Evolutionary conservation across 2,329 filamentous ascomycete genomes (phyloP).

Genomic region (Aspergillus sclerotialis): DNA sequence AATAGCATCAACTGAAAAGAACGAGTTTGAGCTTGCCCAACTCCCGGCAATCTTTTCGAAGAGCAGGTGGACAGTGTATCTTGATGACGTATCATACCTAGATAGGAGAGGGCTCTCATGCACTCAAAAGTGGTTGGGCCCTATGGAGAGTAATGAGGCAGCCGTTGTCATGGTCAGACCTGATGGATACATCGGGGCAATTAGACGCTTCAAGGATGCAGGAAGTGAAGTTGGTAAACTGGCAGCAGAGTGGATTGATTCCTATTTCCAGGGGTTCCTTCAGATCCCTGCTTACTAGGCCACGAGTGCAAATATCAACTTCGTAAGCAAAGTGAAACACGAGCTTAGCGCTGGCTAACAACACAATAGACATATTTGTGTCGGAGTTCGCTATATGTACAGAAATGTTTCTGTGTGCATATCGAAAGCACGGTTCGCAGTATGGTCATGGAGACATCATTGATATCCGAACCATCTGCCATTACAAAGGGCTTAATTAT

Average conservation of each 20-base stretch:
- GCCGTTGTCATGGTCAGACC: constrained; percentile 63
- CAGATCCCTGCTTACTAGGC: too few relatives aligned
- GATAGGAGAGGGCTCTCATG: constrained; percentile 49
- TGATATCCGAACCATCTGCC: too few relatives aligned
- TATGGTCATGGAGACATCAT: too few relatives aligned
- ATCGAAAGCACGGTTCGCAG: too few relatives aligned
- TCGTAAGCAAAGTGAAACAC: too few relatives aligned
- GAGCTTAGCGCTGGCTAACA: too few relatives aligned
- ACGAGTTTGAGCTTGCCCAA: constrained; percentile 58
- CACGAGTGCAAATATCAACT: too few relatives aligned
- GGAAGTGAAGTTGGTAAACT: constrained; percentile 19
- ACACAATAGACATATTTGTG: too few relatives aligned
- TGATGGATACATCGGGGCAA: constrained; percentile 66
- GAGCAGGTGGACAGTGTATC: constrained; percentile 65
- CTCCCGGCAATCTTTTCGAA: constrained; percentile 56
- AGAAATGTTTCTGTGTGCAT: too few relatives aligned
- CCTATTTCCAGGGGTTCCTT: too few relatives aligned
- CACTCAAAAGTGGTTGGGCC: constrained; percentile 64
- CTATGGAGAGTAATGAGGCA: constrained; percentile 50
- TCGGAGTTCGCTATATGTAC: too few relatives aligned
- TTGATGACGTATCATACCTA: constrained; percentile 62
- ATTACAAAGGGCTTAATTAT: too few relatives aligned
- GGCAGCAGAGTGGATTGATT: constrained; percentile 42
- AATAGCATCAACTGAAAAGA: constrained; percentile 57
- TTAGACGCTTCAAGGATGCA: constrained; percentile 38